Evolutionary conservation across 2,329 filamentous ascomycete genomes (phyloP).

Genomic region (Penicillium sp.): DNA sequence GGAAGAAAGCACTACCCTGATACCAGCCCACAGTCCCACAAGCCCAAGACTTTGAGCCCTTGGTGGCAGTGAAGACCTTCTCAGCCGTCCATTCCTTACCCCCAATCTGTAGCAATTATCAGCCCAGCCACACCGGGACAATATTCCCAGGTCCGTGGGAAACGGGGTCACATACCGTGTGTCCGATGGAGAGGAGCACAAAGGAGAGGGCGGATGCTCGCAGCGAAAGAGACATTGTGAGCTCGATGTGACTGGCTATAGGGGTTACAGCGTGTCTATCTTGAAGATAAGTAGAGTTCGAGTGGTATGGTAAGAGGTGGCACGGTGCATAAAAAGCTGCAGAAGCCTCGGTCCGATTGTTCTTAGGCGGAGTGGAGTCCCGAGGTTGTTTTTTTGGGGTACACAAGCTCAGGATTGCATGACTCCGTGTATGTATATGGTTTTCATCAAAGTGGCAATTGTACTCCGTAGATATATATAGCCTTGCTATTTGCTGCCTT

Average conservation of each 20-base stretch:
- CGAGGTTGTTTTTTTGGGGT: not conserved
- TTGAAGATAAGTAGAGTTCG: not conserved
- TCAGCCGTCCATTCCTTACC: constrained; percentile 24
- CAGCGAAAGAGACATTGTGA: constrained; percentile 13
- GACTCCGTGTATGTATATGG: not conserved
- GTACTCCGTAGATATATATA: not conserved
- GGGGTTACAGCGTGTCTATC: not conserved
- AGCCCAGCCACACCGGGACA: not conserved
- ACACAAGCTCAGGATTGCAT: not conserved
- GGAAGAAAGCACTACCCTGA: constrained; percentile 42
- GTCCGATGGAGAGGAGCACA: constrained; percentile 20
- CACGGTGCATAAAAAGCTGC: not conserved
- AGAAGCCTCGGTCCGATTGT: constrained; percentile 3
- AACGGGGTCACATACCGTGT: constrained; percentile 19
- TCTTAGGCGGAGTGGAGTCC: not conserved
- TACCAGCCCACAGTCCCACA: constrained; percentile 27
- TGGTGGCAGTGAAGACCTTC: constrained; percentile 22
- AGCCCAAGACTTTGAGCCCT: constrained; percentile 20
- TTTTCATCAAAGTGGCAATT: too few species aligned
- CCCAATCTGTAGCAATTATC: constrained; percentile 8
- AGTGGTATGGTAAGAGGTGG: not conserved
- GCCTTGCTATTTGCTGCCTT: too few species aligned
- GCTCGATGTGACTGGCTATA: not conserved
- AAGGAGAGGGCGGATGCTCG: constrained; percentile 20
- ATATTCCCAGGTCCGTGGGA: not conserved